Base-by-base conservation (phyloP, 352 stramenopile genomes). In the Phytophthora fragariae region DNA sequence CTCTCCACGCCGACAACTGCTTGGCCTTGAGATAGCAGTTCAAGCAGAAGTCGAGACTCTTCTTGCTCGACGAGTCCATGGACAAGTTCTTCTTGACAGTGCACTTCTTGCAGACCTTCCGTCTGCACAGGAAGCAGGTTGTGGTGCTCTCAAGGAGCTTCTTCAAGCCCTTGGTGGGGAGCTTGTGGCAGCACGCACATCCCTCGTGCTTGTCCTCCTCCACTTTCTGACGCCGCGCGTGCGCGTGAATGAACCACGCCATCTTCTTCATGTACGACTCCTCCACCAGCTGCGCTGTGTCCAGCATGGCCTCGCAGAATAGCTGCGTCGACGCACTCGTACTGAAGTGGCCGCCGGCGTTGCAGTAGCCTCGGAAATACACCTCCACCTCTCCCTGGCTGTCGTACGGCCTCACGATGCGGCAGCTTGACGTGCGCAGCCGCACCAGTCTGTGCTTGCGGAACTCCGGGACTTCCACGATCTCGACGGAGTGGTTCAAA, bases 251-350 rank as follows among this genome's bases (percentile, higher is more conserved):
- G 54, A 91, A 78, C 83, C 83, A 90, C 58, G 75, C 83, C 4
- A 92, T 74, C 65, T 92, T 92, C 68, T 89, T 92, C 65, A 88
- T 68, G 66, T 91, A 81, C 17, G 80, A 78, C 60, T 82, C 87
- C 54, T 91, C 82, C 27, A 87, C 79, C 0, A 90, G 57, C 53
- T 82, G 75, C n/a, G 79, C 49, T 5, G 69, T 72, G 17, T 81
- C 72, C 2, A 88, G 59, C 59, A 91, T 69, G 14, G 47, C 59
- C 0, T 89, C 79, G 41, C 75, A 77, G 31, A 85, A 80, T 5
- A 89, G 35, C 31, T 73, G 66, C 0, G 68, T 81, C 1, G 77
- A 70, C 1, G 65, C 41, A 0, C 59, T 53, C 1, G 74, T 44
- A 1, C 75, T 67, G 4, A 85, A 68, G 21, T 77, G 68, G 7